phyloP scores from a whole-genome alignment of 768 basidiomycete genomes.

The Leccinum uliginosum region DNA sequence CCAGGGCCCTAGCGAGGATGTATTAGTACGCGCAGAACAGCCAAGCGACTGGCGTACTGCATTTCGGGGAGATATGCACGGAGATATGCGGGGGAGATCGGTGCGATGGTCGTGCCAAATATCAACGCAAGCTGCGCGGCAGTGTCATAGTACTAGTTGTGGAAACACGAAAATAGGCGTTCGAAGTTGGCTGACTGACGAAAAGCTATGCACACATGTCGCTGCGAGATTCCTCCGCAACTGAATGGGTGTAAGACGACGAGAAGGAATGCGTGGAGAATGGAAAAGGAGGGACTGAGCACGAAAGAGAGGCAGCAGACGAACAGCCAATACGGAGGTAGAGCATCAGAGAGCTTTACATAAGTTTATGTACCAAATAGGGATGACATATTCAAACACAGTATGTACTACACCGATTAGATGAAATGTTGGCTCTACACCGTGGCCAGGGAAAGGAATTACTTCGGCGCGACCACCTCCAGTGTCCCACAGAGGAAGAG shows the following conservation, averaged over 20 bases:
- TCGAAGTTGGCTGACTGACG: neutral
- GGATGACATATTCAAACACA: no score
- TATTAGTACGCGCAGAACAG: neutral
- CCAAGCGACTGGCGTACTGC: conserved; percentile 53
- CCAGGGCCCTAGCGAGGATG: conserved; percentile 58
- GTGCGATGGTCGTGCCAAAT: conserved; percentile 83
- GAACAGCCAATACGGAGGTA: no score
- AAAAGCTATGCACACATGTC: no score
- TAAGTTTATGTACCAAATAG: no score
- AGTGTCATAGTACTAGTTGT: conserved; percentile 77
- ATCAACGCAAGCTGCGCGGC: conserved; percentile 88
- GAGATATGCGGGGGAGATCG: conserved; percentile 64
- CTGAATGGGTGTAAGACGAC: neutral
- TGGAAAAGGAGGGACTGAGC: neutral
- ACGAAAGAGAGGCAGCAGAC: conserved; percentile 13
- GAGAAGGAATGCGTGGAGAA: neutral
- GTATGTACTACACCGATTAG: no score
- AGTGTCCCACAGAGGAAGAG: conserved; percentile 90
- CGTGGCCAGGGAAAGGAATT: conserved; percentile 92
- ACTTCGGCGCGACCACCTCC: conserved; percentile 86
- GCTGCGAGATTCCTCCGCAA: conserved; percentile 1
- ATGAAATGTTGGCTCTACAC: conserved; percentile 80
- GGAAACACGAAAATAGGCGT: neutral
- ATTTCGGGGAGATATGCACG: conserved; percentile 53
- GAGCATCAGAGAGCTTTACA: no score